A percentile compares a stretch with the other conserved stretches of the same genome.
Evolutionary conservation across 371 early-diverging fungal species (phyloP).

Genomic region (Actinomortierella wolfii): DNA sequence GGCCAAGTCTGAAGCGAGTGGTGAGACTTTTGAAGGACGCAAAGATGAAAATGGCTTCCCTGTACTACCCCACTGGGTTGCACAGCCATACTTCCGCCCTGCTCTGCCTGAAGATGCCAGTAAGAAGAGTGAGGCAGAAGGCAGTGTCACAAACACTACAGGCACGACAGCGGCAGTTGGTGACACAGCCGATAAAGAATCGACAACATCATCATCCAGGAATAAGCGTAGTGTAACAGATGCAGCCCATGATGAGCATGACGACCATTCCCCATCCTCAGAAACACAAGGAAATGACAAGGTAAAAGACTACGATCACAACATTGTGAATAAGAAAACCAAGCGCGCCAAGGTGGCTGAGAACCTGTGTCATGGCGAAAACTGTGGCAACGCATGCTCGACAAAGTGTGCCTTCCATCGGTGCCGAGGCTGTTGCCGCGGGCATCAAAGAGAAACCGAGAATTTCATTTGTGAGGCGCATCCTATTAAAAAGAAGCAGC

Average conservation of each 20-base stretch:
- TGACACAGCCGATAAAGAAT: conserved; percentile 5
- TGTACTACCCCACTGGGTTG: conserved; percentile 72
- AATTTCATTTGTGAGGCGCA: conserved; percentile 21
- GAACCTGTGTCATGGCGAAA: conserved; percentile 17
- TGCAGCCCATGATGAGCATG: conserved; percentile 23
- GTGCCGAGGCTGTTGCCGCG: conserved; percentile 34
- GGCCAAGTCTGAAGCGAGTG: conserved; percentile 22
- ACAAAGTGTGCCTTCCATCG: conserved; percentile 29
- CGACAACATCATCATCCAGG: background rate
- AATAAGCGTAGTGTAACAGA: conserved; percentile 27
- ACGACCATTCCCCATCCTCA: conserved; percentile 4
- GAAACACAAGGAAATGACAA: conserved; percentile 3
- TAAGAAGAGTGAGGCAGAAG: conserved; percentile 12
- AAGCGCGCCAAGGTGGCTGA: conserved; percentile 19
- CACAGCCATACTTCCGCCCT: conserved; percentile 79
- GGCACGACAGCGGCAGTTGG: background rate
- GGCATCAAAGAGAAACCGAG: conserved; percentile 14
- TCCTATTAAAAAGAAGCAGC: conserved; percentile 9
- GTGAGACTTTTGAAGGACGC: conserved; percentile 38
- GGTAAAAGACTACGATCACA: background rate
- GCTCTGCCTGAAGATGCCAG: conserved; percentile 45
- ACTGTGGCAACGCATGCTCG: conserved; percentile 21
- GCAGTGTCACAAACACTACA: background rate
- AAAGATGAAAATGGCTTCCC: conserved; percentile 68
- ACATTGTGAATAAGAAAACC: conserved; percentile 12